These are phyloP conservation scores for Gracilaria gracilis DNA, from an alignment of 23 red algal genomes.

Conservation along the genomic window DNA sequence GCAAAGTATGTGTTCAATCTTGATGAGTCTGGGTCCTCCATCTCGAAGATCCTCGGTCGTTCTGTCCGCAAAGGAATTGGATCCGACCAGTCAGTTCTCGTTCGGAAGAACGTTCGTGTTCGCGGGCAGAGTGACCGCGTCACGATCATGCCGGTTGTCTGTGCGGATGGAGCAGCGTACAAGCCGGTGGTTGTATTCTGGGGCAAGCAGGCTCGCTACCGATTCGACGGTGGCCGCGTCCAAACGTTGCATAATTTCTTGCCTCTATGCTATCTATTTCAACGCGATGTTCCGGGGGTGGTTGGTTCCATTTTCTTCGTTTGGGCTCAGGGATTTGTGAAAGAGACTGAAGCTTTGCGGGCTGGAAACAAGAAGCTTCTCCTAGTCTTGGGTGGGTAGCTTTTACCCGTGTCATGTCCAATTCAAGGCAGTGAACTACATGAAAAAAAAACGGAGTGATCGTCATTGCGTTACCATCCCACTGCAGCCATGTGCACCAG, in stretches of 20 bases:
- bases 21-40: not conserved
- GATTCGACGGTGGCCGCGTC: not conserved
- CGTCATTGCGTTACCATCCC: no score
- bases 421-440: no score
- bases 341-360: not conserved
- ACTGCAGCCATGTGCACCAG: no score
- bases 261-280: slow-evolving; percentile 1
- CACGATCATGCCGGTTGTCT: slow-evolving; percentile 12
- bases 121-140: not conserved
- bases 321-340: not conserved
- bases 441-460: no score
- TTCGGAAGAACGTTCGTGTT: not conserved
- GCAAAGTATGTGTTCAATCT: not conserved
- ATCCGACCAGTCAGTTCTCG: not conserved
- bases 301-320: not conserved
- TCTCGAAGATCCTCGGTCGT: not conserved
- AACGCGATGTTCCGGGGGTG: not conserved
- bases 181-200: slow-evolving; percentile 26
- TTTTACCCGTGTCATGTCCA: no score
- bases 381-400: slow-evolving; percentile 22
- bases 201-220: not conserved
- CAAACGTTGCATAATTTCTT: not conserved
- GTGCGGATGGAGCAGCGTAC: not conserved
- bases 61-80: not conserved
- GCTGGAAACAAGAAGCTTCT: slow-evolving; percentile 3